A percentile compares a stretch with the other conserved stretches of the same genome.
Conservation (phyloP, 2,329 filamentous ascomycete species). For the Cadophora sp. region DNA sequence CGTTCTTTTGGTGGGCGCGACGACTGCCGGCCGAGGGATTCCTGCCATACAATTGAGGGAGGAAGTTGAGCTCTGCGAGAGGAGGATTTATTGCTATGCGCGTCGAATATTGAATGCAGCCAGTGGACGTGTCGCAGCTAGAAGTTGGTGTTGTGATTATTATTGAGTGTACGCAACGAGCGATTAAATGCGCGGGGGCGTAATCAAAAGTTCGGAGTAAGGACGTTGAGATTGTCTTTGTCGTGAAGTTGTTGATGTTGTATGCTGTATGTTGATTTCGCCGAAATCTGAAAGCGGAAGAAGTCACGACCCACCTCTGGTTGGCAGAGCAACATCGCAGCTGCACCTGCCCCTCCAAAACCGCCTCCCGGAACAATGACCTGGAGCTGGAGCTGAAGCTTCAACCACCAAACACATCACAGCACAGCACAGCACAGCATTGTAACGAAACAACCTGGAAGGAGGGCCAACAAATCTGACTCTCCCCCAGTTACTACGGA, state of each 20-base stretch:
- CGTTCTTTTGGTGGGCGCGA: slow-evolving; percentile 56
- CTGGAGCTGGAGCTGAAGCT: slow-evolving; percentile 6
- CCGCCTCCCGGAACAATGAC: not conserved
- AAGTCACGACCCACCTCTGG: slow-evolving; percentile 6
- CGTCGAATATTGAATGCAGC: slow-evolving; percentile 11
- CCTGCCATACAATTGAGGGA: slow-evolving; percentile 55
- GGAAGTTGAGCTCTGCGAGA: slow-evolving; percentile 2
- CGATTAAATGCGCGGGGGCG: not conserved
- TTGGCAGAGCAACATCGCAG: slow-evolving; percentile 22
- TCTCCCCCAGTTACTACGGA: slow-evolving; percentile 34
- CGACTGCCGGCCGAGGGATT: slow-evolving; percentile 56
- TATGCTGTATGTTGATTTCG: slow-evolving; percentile 20
- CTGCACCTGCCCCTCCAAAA: slow-evolving; percentile 21
- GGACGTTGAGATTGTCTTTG: slow-evolving; percentile 14
- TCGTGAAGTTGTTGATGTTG: slow-evolving; percentile 21
- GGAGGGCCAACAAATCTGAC: slow-evolving; percentile 16
- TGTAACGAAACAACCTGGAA: not conserved
- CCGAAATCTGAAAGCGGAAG: slow-evolving; percentile 1
- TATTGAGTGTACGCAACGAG: not conserved
- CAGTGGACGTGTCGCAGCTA: slow-evolving; percentile 14
- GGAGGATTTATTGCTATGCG: not conserved
- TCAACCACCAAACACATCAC: slow-evolving; percentile 8
- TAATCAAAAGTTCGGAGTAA: not conserved
- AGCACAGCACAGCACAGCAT: not conserved
- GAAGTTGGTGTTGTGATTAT: not conserved